Base-by-base conservation (phyloP, 805 yeast genomes). In the Pichia heedii region DNA sequence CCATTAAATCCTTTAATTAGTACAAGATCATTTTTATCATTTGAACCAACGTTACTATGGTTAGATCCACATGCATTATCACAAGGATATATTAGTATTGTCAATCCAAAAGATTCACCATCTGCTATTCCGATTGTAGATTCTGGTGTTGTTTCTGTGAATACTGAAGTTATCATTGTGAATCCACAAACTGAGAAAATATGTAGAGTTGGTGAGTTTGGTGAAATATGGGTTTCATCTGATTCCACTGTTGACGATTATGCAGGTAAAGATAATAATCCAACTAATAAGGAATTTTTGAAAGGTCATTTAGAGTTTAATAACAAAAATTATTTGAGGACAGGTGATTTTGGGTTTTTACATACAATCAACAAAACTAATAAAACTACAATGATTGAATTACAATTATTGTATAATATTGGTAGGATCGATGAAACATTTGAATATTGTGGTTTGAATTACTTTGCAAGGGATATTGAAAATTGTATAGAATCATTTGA, bases 221-320 rank as follows among this genome's bases (percentile, higher is more conserved):
- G 99, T 29, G 99, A 93, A 63, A 87, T 93, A 33, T 93, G 97
- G 97, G 94, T 90, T 2, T 77, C 84, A 50, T 84, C 95, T 1
- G 95, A 87, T 50, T 95, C 90, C 1, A 88, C 83, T 52, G 81
- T 79, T 24, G 60, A 69, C 12, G 75, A 77, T 7, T 81, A 78
- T 57, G 74, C 77, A 33, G 78, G 78, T 3, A 39, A 42, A 15
- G 48, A 49, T 19, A 51, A 50, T 19, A 45, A 43, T 21, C 54
- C 53, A 2, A 40, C 71, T 10, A 76, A 80, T 50, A 69, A 68
- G 6, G 60, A 66, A 11, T 67, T 68, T 19, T 84, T 84, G 51
- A 62, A 66, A 21, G 90, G 88, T 15, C 73, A 69, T 42, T 75
- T 89, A 16, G 71, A 60, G 2, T 80, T 82, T 54, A 71, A 75